Evolutionary conservation across 805 yeast species (phyloP), one percentile per base, ranked within the genome.

Genomic region (Saccharomycopsis amapae): DNA sequence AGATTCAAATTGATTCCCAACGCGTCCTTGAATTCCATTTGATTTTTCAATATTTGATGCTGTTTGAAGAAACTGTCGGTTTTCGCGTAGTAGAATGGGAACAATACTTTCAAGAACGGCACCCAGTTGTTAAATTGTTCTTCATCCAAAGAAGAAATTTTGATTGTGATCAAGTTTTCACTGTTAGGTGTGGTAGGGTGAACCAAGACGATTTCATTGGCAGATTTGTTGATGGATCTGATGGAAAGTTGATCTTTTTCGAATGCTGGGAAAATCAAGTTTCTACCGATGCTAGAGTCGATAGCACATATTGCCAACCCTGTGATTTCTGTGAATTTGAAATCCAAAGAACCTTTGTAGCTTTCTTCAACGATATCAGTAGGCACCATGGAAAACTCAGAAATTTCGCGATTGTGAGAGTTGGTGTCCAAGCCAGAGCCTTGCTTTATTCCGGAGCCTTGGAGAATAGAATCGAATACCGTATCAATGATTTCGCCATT

Each of bases 51-150:
- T 15, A n/a, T 96, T 86, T 57, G 74, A 75, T 49, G 97, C 96
- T 3, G 88, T 85, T 71, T 77, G 88, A 22, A 66, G 78, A 51
- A 82, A 93, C 0, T 84, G 74, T 55, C 69, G 85, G 52, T 78
- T 90, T 0, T 84, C 74, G 54, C 70, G 83, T 37, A 94, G 74
- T 81, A 0, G 26, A 18, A 45, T 13, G 40, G 42, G 34, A 48
- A 51, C 33, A 51, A 42, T 13, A 30, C 26, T 13, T 45, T 44
- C 15, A 48, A 41, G 31, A 40, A 43, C 5, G 52, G 48, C 12
- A 43, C 31, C 54, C 54, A 51, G 15, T 23, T 31, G 18, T 48
- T 45, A 32, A 51, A 51, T 31, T 45, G 48, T 5, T 42, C 40
- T 15, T 35, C 44, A 17, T 51, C 54, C 10, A 35, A 15, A 31